These are phyloP conservation scores for Hypomontagnella monticulosa DNA, from an alignment of 495 filamentous ascomycete genomes.

Conservation along the genomic window DNA sequence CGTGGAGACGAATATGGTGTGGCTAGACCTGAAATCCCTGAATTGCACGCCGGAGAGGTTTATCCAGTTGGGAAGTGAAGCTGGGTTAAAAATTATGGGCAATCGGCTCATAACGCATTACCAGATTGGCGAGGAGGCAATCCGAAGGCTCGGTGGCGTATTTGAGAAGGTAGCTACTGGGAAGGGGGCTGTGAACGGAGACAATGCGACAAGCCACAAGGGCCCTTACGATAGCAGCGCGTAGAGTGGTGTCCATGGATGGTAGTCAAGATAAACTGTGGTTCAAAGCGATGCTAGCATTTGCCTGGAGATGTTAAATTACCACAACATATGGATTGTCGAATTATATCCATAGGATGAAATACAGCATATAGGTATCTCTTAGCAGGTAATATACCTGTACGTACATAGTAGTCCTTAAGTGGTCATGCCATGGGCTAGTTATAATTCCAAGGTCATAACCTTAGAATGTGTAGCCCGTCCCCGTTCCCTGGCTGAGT, in stretches of 20 bases:
- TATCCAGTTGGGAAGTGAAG: slow-evolving; percentile 55
- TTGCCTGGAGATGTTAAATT: no score
- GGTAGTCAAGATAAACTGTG: no score
- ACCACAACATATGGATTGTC: not conserved
- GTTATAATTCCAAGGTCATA: no score
- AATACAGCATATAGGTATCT: no score
- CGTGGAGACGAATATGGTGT: slow-evolving; percentile 90
- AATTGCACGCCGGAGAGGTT: slow-evolving; percentile 57
- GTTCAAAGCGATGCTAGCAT: not conserved
- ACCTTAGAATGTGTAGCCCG: not conserved
- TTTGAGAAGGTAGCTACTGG: slow-evolving; percentile 54
- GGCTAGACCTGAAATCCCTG: slow-evolving; percentile 73
- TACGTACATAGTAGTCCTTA: no score
- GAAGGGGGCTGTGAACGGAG: not conserved
- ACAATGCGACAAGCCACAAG: not conserved
- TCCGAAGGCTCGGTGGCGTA: slow-evolving; percentile 54
- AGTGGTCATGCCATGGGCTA: no score
- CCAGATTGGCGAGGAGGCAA: slow-evolving; percentile 66
- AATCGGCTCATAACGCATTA: slow-evolving; percentile 71
- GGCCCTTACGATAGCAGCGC: slow-evolving; percentile 21
- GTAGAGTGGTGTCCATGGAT: not conserved
- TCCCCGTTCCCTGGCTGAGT: no score
- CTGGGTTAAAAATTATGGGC: slow-evolving; percentile 62
- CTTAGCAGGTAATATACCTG: no score
- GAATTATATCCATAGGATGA: not conserved